Evolutionary conservation across 2,329 filamentous ascomycete species (phyloP), one percentile per base, ranked within the genome.

Genomic region (Raffaelea arxii): DNA sequence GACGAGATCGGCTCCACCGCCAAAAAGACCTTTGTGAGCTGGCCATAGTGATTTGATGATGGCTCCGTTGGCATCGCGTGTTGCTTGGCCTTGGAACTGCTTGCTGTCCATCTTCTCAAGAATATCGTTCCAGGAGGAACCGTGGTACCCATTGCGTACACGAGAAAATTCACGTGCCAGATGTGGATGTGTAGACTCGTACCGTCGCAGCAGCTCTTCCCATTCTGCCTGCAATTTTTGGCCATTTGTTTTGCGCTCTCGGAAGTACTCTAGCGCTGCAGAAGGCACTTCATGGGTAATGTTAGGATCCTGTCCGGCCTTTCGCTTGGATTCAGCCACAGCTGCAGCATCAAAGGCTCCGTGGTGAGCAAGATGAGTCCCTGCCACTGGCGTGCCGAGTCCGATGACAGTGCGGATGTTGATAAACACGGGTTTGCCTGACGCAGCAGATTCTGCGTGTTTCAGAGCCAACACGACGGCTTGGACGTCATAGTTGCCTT

Each of bases 341-440:
- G 75, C 72, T 3, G 72, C 66, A 3, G 62, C 58, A 22, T 74
- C 76, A 25, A 79, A 72, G 1, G 76, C 73, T 3, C 69, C 75
- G 18, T 75, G 75, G 50, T 81, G 78, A 0, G 76, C 71, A 7
- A 66, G 67, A 4, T 74, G 74, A 16, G 70, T 62, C 6, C 71
- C 71, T 0, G 67, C 68, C 0, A 65, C 63, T 2, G 59, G 59
- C 40, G 64, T 75, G 3, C 71, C 72, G 1, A 76, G 46, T 2
- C 75, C 75, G 42, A 79, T 79, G n/a, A 74, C 61, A 0, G 75
- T 79, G 3, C 65, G 66, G 21, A 77, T 62, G 50, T 79, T 80
- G 62, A 80, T 72, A 50, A 80, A 78, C 2, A 44, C 46, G 7
- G 52, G 52, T 19, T 47, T 43, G n/a, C 41, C 38, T 4, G 53